Percentiles rank a stretch among this genome's conserved stretches.
phyloP scores from a whole-genome alignment of 2,329 filamentous ascomycete genomes.

The Teratosphaeria zuluensis region DNA sequence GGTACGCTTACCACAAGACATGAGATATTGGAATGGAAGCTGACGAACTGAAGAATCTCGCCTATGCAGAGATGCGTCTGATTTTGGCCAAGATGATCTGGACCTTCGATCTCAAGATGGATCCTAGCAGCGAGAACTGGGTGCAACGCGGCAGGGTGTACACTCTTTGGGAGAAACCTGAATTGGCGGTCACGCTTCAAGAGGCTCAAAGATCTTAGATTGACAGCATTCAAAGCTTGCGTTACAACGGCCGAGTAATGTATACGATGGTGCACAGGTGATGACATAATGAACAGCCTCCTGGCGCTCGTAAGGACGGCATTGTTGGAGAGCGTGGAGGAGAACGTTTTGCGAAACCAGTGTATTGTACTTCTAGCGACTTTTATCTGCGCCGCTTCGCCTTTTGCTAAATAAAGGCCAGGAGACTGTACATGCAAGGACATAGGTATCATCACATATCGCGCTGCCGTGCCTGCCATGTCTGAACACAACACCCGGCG shows the following conservation, averaged over 20 bases:
- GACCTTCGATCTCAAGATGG: conserved; percentile 30
- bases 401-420: background rate
- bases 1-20: conserved; percentile 1
- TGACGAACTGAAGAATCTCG: conserved; percentile 20
- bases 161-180: conserved; percentile 18
- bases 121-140: conserved; percentile 14
- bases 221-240: background rate
- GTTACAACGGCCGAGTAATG: background rate
- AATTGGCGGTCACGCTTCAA: conserved; percentile 13
- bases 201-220: conserved; percentile 4
- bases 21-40: background rate
- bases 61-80: conserved; percentile 29
- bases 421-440: background rate
- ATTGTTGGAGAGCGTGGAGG: background rate
- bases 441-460: background rate
- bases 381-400: background rate
- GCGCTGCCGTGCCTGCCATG: background rate
- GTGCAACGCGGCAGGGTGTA: conserved; percentile 9
- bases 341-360: background rate
- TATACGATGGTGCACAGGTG: background rate
- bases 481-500: background rate
- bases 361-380: background rate
- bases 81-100: conserved; percentile 32
- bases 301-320: no score
- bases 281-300: background rate